Conservation (phyloP, 1,284 basidiomycete genomes). For the Malassezia brasiliensis region DNA sequence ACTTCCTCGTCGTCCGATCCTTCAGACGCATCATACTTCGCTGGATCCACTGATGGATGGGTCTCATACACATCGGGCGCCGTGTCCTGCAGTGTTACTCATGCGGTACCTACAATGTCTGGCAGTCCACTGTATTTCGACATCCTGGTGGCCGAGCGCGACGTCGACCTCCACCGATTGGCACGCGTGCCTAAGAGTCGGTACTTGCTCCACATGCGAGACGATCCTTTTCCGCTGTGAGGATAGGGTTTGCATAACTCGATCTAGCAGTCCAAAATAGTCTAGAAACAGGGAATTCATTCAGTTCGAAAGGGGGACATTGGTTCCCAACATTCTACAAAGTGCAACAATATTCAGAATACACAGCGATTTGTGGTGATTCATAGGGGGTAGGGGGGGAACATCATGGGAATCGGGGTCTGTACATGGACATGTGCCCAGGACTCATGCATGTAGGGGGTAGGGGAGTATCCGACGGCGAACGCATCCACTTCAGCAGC, state of each 20-base stretch:
- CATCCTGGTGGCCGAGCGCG: not conserved
- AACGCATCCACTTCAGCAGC: not conserved
- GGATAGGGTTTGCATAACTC: too few species aligned
- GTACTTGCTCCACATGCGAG: too few species aligned
- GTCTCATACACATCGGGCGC: conserved; percentile 18
- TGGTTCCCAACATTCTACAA: too few species aligned
- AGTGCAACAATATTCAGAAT: not conserved
- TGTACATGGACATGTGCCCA: conserved; percentile 2
- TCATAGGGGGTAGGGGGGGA: not conserved
- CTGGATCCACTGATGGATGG: not conserved
- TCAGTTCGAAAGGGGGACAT: too few species aligned
- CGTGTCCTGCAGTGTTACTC: conserved; percentile 11
- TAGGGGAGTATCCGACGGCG: not conserved
- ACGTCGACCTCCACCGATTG: not conserved
- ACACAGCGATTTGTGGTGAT: not conserved
- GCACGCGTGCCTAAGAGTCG: too few species aligned
- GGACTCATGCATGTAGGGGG: not conserved
- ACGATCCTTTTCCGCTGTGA: too few species aligned
- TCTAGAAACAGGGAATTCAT: too few species aligned
- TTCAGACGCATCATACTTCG: not conserved
- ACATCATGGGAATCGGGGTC: not conserved
- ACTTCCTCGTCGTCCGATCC: not conserved
- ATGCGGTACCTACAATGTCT: conserved; percentile 17
- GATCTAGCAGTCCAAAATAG: too few species aligned
- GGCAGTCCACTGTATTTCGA: conserved; percentile 21